Percentiles rank a stretch among this genome's conserved stretches.
Conservation (phyloP, 75 land plant species). For the Ceratopteris richardii region DNA sequence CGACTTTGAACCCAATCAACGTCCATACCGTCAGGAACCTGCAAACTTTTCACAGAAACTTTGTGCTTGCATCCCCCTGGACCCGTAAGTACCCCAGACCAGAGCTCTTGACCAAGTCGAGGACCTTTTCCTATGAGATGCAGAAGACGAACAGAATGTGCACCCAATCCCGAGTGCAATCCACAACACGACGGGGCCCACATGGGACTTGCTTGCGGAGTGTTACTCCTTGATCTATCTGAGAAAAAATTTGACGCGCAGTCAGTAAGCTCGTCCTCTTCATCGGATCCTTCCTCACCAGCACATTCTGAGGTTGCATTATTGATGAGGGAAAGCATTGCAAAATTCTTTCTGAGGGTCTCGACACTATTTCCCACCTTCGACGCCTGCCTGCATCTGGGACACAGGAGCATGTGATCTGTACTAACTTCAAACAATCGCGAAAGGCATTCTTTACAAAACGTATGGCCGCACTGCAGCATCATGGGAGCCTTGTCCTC, state of each 20-base stretch:
- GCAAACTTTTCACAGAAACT: slow-evolving; percentile 76
- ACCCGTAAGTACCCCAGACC: slow-evolving; percentile 51
- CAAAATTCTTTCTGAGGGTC: slow-evolving; percentile 78
- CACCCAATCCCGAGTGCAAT: slow-evolving; percentile 19
- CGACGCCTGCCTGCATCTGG: slow-evolving; percentile 77
- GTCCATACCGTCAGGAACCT: slow-evolving; percentile 46
- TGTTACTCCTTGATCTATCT: slow-evolving; percentile 14
- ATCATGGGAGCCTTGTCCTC: slow-evolving; percentile 68
- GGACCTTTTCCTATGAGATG: slow-evolving; percentile 46
- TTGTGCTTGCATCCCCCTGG: slow-evolving; percentile 49
- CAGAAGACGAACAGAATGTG: slow-evolving; percentile 44
- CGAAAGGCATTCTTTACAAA: slow-evolving; percentile 76
- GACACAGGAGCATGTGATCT: slow-evolving; percentile 64
- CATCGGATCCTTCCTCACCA: slow-evolving; percentile 49
- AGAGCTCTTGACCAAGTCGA: slow-evolving; percentile 55
- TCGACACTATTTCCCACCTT: slow-evolving; percentile 74
- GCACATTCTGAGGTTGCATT: slow-evolving; percentile 28
- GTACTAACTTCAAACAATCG: slow-evolving; percentile 55
- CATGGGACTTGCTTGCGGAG: slow-evolving; percentile 7
- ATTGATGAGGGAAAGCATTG: slow-evolving; percentile 53
- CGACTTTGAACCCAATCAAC: slow-evolving; percentile 45
- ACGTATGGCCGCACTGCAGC: slow-evolving; percentile 89
- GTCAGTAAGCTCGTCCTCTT: slow-evolving; percentile 22
- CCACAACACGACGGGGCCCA: slow-evolving; percentile 9
- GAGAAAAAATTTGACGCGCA: slow-evolving; percentile 15